Evolutionary conservation across 331 rosid genomes (phyloP), one percentile per base, ranked within the genome.

Genomic region (Erythrophleum ivorense): DNA sequence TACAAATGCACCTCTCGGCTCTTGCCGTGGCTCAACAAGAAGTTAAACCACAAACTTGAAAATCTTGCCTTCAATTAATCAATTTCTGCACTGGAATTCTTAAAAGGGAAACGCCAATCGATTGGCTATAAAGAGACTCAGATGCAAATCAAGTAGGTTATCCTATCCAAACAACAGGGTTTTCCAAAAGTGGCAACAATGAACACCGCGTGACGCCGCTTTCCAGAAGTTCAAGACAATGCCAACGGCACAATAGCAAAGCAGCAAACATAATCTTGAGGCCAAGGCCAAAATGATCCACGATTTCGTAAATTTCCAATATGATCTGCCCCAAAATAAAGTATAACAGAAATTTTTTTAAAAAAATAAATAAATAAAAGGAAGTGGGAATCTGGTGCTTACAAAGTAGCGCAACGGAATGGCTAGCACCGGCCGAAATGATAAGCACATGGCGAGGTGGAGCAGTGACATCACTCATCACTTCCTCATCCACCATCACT

Each of bases 401-500:
- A 95, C 99, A 85, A 46, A 95, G 94, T 74, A 95, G 94, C 15
- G 99, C 97, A 50, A 91, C 91, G 68, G 96, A 86, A 83, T 95
- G 99, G 84, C 94, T 95, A 10, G 98, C 99, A 74, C 99, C 99
- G 63, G 98, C 96, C 0, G 99, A 93, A 64, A 93, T 85, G 81
- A 91, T 86, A 79, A 95, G 87, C 57, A 95, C 91, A 3, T 84
- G 88, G 67, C 85, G 94, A 75, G 91, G 65, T 24, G 94, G 91
- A 88, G 78, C 86, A 66, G 85, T 57, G 38, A 73, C 88, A 33
- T 84, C 91, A 29, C 72, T 84, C 52, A 65, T 84, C 40, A 60
- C 70, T 75, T 54, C 88, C 76, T 86, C 92, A 19, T 82, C 87
- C 64, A 83, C 87, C 86, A 66, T 54, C 59, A 58, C 43, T 16